Evolutionary conservation across 306 rosid species (phyloP), one percentile per base, ranked within the genome.

Genomic region (Sechiopsis laciniata): DNA sequence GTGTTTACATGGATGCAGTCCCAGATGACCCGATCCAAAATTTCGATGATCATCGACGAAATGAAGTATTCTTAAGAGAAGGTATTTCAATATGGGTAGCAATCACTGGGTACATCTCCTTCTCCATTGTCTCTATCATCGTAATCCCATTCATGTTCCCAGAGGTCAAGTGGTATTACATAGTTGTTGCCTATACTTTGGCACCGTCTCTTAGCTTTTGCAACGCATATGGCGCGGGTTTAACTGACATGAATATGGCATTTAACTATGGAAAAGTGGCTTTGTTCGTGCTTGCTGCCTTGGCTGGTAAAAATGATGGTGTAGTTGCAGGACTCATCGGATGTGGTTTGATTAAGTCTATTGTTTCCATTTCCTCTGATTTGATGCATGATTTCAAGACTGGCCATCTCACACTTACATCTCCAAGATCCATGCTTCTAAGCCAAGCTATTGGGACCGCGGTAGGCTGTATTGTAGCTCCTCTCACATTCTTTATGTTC

Each of bases 171-270:
- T 95, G 99, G 99, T 89, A 95, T 48, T 95, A 76, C 59, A 91
- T 91, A 64, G 87, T 87, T 12, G 82, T 88, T 4, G 96, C 99
- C 59, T 95, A 95, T 74, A 42, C 85, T 42, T 80, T 89, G 9
- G 99, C 97, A 0, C 99, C 99, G 2, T 85, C 96, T 57, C 96
- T 95, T 2, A 84, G 99, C 83, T 95, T 95, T 87, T 95, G 99
- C 87, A 95, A 95, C 74, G 99, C 99, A 40, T 95, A 95, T 19
- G 99, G 99, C 0, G 97, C 99, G 2, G 99, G 99, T 60, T 69
- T 95, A 73, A 95, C 99, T 0, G 99, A 95, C 87, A 89, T 91
- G 89, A 95, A 91, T 82, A 95, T 95, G 99, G 96, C 99, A 19
- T 89, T 88, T 74, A 95, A 95, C 87, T 95, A 95, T 2, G 99